These are phyloP conservation scores for Mucuna pruriens DNA, from an alignment of 306 rosid species.

Conservation along the genomic window DNA sequence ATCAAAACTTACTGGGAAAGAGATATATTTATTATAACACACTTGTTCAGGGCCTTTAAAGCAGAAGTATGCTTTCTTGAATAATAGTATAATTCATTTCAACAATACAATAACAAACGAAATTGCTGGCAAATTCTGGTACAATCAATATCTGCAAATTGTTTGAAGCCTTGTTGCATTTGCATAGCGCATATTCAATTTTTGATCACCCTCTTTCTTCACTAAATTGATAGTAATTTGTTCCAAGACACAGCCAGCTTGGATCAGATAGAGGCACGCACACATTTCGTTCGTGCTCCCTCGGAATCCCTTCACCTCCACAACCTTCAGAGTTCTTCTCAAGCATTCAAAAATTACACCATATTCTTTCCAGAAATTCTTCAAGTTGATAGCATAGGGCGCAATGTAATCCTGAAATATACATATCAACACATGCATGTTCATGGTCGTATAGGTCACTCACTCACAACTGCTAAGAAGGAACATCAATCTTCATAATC, in stretches of 20 bases:
- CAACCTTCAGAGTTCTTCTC: conserved; percentile 19
- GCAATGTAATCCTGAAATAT: conserved; percentile 34
- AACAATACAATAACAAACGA: neutral
- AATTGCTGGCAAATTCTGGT: neutral
- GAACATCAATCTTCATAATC: conserved; percentile 49
- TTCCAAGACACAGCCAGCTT: neutral
- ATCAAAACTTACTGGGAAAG: too few species aligned
- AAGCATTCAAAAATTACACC: neutral
- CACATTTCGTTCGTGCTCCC: fast-evolving
- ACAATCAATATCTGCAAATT: conserved; percentile 24
- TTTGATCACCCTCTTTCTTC: neutral
- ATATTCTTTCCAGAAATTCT: neutral
- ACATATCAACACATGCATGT: neutral
- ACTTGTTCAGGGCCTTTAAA: too few species aligned
- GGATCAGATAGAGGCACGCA: neutral
- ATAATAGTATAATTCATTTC: neutral
- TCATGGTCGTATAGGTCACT: too few species aligned
- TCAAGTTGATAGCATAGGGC: conserved; percentile 16
- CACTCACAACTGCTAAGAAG: conserved; percentile 56
- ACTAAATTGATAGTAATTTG: neutral
- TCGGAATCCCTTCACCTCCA: conserved; percentile 31
- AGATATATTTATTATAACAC: too few species aligned
- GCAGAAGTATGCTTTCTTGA: neutral
- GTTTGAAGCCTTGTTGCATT: neutral
- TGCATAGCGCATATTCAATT: neutral